Conservation (phyloP, 2,329 filamentous ascomycete genomes). For the Penicillium sp. region DNA sequence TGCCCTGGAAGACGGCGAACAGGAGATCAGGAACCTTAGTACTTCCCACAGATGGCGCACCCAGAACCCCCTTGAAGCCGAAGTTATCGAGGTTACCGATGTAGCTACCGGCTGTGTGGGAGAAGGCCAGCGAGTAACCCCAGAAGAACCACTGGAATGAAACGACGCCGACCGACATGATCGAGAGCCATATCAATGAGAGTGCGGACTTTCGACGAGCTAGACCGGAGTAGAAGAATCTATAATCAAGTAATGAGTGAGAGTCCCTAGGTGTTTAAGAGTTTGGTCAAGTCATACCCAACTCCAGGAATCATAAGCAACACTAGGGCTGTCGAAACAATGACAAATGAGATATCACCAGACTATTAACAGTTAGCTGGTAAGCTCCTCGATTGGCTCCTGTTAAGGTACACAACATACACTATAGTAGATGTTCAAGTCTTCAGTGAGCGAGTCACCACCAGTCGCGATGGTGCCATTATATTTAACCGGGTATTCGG, state of each 20-base stretch:
- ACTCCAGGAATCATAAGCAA: constrained; percentile 92
- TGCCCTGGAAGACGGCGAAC: constrained; percentile 69
- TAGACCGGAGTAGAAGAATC: constrained; percentile 91
- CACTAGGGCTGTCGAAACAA: constrained; percentile 73
- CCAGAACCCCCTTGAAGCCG: constrained; percentile 74
- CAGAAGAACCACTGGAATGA: constrained; percentile 96
- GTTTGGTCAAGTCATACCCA: constrained; percentile 49
- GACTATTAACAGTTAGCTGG: constrained; percentile 50
- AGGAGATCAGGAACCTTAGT: constrained; percentile 73
- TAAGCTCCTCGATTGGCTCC: background rate
- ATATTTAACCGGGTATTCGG: constrained; percentile 51
- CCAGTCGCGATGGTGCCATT: constrained; percentile 64
- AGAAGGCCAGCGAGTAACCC: constrained; percentile 83
- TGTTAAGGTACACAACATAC: constrained; percentile 11
- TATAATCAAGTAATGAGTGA: constrained; percentile 27
- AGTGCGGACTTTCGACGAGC: constrained; percentile 86
- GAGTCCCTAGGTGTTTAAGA: background rate
- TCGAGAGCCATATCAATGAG: constrained; percentile 78
- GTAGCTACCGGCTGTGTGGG: constrained; percentile 70
- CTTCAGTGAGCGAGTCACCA: constrained; percentile 63
- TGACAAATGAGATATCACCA: constrained; percentile 80
- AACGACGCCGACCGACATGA: constrained; percentile 76
- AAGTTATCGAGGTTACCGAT: constrained; percentile 79
- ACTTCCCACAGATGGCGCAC: constrained; percentile 70
- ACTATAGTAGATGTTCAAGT: constrained; percentile 84